phyloP scores from a whole-genome alignment of 2,329 filamentous ascomycete species.

The Elsinoe necatrix region DNA sequence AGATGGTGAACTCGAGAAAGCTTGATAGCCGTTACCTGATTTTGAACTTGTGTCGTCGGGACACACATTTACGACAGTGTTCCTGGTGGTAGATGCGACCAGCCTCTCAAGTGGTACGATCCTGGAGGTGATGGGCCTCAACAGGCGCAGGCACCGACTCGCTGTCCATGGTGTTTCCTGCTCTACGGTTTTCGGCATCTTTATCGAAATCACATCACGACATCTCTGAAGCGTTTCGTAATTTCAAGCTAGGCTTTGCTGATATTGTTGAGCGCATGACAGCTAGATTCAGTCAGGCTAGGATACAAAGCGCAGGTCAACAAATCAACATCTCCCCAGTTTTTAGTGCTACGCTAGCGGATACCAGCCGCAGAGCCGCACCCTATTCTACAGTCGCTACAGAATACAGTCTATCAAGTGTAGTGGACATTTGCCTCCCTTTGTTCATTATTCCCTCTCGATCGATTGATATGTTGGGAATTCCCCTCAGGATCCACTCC shows the following conservation, averaged over 20 bases:
- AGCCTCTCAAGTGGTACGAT: constrained; percentile 33
- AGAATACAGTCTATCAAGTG: constrained; percentile 2
- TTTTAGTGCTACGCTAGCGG: constrained; percentile 8
- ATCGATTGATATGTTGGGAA: background rate
- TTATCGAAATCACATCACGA: background rate
- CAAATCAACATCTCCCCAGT: constrained; percentile 8
- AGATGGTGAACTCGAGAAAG: background rate
- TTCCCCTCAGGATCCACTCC: background rate
- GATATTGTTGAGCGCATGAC: too few relatives aligned
- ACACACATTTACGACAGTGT: background rate
- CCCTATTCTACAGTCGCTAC: background rate
- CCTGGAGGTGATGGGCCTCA: constrained; percentile 35
- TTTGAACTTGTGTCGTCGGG: background rate
- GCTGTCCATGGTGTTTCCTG: constrained; percentile 31
- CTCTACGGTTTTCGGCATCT: constrained; percentile 4
- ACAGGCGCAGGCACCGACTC: constrained; percentile 35
- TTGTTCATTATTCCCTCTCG: background rate
- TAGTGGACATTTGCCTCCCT: constrained; percentile 13
- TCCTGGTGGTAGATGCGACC: constrained; percentile 7
- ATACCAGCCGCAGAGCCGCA: constrained; percentile 1
- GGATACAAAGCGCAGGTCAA: background rate
- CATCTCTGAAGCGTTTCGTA: background rate
- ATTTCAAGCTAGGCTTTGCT: too few relatives aligned
- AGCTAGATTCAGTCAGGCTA: too few relatives aligned
- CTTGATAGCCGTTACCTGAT: background rate